Conservation (phyloP, 495 filamentous ascomycete species). For the Talaromyces stipitatus region DNA sequence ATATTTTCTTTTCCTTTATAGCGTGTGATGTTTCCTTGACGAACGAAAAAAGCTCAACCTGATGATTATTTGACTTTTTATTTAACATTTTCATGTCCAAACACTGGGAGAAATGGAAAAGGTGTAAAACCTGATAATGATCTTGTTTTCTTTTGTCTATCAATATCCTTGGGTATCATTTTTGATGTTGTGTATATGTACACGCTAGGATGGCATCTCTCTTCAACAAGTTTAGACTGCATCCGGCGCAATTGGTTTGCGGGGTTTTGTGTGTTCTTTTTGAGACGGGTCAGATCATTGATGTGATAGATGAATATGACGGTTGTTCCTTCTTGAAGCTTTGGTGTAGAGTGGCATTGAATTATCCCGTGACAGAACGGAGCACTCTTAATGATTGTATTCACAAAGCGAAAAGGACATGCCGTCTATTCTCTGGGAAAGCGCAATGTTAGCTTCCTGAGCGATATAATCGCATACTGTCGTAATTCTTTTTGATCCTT, state of each 20-base stretch:
- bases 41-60: constrained; percentile 7
- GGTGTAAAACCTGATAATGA: not conserved
- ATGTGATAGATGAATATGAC: not conserved
- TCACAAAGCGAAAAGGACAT: no score
- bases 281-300: not conserved
- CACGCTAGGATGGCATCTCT: not conserved
- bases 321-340: not conserved
- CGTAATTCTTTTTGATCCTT: no score
- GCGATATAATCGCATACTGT: no score
- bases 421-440: no score
- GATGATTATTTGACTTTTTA: not conserved
- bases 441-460: no score
- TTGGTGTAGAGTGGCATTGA: no score
- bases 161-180: not conserved
- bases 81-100: not conserved
- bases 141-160: not conserved
- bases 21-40: constrained; percentile 1
- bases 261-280: not conserved
- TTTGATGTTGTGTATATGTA: not conserved
- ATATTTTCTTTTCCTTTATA: not conserved
- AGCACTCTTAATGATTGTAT: no score
- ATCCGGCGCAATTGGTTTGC: not conserved
- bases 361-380: not conserved
- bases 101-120: not conserved
- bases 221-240: constrained; percentile 5